phyloP scores from a whole-genome alignment of 2,329 filamentous ascomycete species.

The Colletotrichum siamense region DNA sequence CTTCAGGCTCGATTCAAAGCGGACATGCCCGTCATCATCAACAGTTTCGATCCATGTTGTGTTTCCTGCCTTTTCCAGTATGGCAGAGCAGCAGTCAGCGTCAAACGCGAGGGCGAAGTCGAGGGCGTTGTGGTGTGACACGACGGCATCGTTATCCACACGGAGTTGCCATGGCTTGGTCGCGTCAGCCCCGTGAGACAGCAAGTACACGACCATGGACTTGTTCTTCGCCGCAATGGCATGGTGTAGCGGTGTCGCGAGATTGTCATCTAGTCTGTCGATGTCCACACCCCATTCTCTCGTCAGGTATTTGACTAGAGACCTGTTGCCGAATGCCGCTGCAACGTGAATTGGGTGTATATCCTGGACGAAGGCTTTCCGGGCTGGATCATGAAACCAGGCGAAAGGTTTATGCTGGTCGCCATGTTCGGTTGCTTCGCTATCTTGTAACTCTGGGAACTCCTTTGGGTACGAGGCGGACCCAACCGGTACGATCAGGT shows the following conservation, averaged over 20 bases:
- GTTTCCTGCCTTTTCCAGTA: accelerated
- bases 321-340: background rate
- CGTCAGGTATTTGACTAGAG: background rate
- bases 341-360: background rate
- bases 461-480: no score
- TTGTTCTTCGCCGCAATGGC: background rate
- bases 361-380: no score
- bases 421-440: no score
- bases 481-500: no score
- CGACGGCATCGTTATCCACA: background rate
- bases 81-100: no score
- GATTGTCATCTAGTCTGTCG: background rate
- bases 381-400: no score
- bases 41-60: no score
- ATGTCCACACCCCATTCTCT: background rate
- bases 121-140: background rate
- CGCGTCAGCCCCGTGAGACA: background rate
- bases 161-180: background rate
- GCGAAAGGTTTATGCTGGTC: no score
- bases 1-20: no score
- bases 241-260: background rate
- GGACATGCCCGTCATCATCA: no score
- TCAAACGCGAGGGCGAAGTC: background rate
- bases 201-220: background rate
- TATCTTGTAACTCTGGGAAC: no score